Base-by-base conservation (phyloP, 1,284 basidiomycete genomes). In the Cryptococcus sp. region DNA sequence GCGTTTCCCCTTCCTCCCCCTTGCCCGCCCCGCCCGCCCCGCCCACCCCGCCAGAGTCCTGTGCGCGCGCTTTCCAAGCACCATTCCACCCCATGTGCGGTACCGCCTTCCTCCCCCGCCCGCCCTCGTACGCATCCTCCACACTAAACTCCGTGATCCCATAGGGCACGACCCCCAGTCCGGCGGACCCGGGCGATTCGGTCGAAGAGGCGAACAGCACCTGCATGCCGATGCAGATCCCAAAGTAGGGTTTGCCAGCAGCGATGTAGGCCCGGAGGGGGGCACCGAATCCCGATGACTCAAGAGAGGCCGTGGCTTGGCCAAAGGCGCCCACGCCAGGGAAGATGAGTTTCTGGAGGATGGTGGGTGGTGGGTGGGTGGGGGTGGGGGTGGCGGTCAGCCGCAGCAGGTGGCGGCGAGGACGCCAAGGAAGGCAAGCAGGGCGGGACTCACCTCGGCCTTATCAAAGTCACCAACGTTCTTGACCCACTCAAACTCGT, bases 11-110 rank as follows among this genome's bases (percentile, higher is more conserved):
- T 43, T 57, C 58, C 12, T 50, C 61, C 2, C 35, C 55, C 13
- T 40, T 4, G 20, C 35, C 50, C 37, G 45, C 54, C 11, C 39
- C 44, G 44, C 69, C 61, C 15, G 49, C 38, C 36, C 52, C 50
- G 65, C 69, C 69, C n/a, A n/a, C n/a, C n/a, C n/a, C n/a, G n/a
- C n/a, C n/a, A n/a, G n/a, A n/a, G n/a, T n/a, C n/a, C n/a, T n/a
- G n/a, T n/a, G n/a, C n/a, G n/a, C 15, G 49, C 15, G 69, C 68
- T 45, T 51, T 55, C 74, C 74, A 76, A 5, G 85, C 84, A 40
- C 83, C 80, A 76, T 94, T 96, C 96, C 96, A 99, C 51, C 96
- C 96, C 81, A 99, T 98, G 80, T 98, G 95, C 18, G 96, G 96
- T 1, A 98, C 95, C 1, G 88, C 82, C 79, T 98, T 98, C 79